Evolutionary conservation across 2,329 filamentous ascomycete species (phyloP), one percentile per base, ranked within the genome.

Genomic region (Phaeophleospora eucalypticola): DNA sequence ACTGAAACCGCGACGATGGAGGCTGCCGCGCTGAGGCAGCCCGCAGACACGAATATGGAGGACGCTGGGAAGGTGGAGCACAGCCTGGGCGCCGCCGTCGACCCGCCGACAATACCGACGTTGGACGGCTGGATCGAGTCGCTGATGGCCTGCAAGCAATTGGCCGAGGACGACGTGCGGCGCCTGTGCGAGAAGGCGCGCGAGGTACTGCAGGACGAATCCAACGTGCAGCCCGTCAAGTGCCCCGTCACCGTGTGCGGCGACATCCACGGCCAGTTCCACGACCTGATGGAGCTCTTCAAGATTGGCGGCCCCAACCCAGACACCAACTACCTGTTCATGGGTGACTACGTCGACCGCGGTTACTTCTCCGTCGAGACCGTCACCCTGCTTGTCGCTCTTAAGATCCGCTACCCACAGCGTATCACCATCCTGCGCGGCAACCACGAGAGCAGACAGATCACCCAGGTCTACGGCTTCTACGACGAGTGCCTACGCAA

Each of bases 321-420:
- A 58, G 93, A 98, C 71, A 97, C 93, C 66, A 97, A 97, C 77
- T 97, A 97, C 73, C 84, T 97, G 58, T 97, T 97, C 76, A 97
- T 98, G 89, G 90, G 93, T 68, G 93, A 98, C 72, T 98, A 97
- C 67, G 93, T 98, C 65, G 93, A 98, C 71, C 84, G 93, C 76
- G 93, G 93, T 56, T 98, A 96, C 77, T 98, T 97, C 76, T 96
- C 90, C 20, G 89, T 98, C 59, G 93, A 98, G 78, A 97, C 93
- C 4, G 90, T 98, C 59, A 95, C 91, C 15, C 83, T 98, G 48
- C 84, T 98, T 61, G 89, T 97, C 63, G 89, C 88, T 56, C 84
- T 97, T 68, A 98, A 97, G 79, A 95, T 97, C 68, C 86, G 93
- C 76, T 96, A 97, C 53, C 93, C 93, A 52, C 84, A 91, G 71